Percentiles rank a stretch among this genome's conserved stretches.
These are phyloP conservation scores for Calocera cornea DNA, from an alignment of 768 basidiomycete species.

Conservation along the genomic window DNA sequence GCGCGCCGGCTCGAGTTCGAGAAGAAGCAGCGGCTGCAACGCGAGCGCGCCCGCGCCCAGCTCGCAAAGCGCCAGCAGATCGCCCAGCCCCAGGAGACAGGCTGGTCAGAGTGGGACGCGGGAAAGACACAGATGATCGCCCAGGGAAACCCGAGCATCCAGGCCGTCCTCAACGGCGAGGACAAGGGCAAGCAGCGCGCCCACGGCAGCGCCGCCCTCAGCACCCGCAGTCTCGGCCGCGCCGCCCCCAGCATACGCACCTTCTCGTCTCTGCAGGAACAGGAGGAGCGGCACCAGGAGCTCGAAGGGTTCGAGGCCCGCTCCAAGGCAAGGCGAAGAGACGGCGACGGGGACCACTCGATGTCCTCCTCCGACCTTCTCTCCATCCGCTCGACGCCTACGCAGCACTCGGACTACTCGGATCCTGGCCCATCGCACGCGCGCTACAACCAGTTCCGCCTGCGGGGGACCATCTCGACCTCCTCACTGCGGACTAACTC, in stretches of 20 bases:
- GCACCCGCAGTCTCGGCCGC: conserved; percentile 34
- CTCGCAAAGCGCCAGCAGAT: conserved; percentile 78
- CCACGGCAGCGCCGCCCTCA: conserved; percentile 20
- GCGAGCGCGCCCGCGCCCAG: conserved; percentile 83
- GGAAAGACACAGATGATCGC: neutral
- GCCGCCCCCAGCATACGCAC: neutral
- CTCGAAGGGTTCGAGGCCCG: conserved; percentile 31
- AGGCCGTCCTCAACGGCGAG: conserved; percentile 7
- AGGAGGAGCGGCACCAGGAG: conserved; percentile 26
- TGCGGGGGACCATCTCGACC: conserved; percentile 30
- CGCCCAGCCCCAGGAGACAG: conserved; percentile 40
- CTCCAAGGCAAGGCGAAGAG: conserved; percentile 64
- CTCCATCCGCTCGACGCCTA: conserved; percentile 57
- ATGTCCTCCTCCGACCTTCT: conserved; percentile 81
- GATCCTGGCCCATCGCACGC: conserved; percentile 63
- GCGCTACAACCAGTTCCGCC: conserved; percentile 32
- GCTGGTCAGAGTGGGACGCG: conserved; percentile 1
- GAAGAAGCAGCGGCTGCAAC: conserved; percentile 38
- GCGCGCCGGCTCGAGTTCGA: conserved; percentile 65
- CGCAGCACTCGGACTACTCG: conserved; percentile 72
- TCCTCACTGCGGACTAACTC: conserved; percentile 63
- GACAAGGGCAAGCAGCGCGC: conserved; percentile 34
- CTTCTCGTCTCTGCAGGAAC: neutral
- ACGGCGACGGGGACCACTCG: conserved; percentile 82
- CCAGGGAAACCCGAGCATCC: neutral